Base-by-base conservation (phyloP, 1,139 yeast genomes). In the Pichia inconspicua region DNA sequence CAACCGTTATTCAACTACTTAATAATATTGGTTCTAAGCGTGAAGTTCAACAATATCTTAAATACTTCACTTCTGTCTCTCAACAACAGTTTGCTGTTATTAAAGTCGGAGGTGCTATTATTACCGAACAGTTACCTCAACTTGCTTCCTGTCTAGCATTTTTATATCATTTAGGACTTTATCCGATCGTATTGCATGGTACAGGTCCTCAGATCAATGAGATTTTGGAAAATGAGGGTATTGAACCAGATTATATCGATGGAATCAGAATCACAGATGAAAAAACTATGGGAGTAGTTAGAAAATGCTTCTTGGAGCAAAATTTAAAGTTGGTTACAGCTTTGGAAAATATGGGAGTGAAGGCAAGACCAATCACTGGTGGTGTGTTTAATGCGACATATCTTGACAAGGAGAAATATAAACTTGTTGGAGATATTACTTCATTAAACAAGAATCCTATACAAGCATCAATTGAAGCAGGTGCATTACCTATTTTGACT, bases 121-220 rank as follows among this genome's bases (percentile, higher is more conserved):
- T 92, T 65, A 90, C 97, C 45, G 95, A 92, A 61, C 94, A 90
- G 60, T 72, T 94, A 55, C 85, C 89, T 14, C 96, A 92, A 67
- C 73, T 92, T 58, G 98, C 98, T 0, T 87, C 96, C 1, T 90
- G 97, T 62, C 73, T 92, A 55, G 97, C 98, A 7, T 92, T 92
- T 67, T 74, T 92, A 58, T 92, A 92, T 71, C 99, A 94, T 65
- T 96, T 92, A 49, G 99, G 99, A 9, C 77, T 92, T 56, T 92
- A 90, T 63, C 99, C 99, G 22, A 88, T 92, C 55, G 96, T 92
- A 25, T 76, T 94, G 53, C 99, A 92, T 65, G 99, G 99, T 40
- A 92, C 98, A 2, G 99, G 99, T 27, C 99, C 99, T 12, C 99
- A 92, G 69, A 94, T 92, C 69, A 92, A 92, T 64, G 95, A 86